phyloP scores from a whole-genome alignment of 2,329 filamentous ascomycete genomes.

The Cercospora janseana region DNA sequence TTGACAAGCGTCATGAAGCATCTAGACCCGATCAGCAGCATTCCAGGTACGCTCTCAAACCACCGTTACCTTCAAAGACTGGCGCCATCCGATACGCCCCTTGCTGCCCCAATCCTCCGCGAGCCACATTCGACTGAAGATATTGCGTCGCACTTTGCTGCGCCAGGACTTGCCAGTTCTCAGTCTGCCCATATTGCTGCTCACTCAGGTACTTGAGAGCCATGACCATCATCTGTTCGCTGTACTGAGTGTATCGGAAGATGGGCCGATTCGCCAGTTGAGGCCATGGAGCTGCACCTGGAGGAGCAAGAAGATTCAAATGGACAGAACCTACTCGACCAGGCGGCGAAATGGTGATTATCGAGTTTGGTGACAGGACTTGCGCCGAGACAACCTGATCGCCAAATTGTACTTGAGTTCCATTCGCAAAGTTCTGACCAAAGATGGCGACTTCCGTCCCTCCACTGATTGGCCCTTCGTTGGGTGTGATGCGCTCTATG shows the following conservation, averaged over 20 bases:
- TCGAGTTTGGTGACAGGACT: constrained; percentile 71
- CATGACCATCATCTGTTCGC: constrained; percentile 59
- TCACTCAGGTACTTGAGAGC: constrained; percentile 46
- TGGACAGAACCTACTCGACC: constrained; percentile 66
- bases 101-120: constrained; percentile 17
- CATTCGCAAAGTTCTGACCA: constrained; percentile 75
- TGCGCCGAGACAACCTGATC: constrained; percentile 67
- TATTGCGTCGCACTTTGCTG: constrained; percentile 31
- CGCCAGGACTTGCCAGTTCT: constrained; percentile 34
- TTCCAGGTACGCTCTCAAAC: constrained; percentile 16
- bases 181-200: constrained; percentile 36
- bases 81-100: constrained; percentile 21
- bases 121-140: constrained; percentile 23
- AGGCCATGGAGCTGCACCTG: constrained; percentile 41
- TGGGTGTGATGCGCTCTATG: constrained; percentile 61
- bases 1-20: constrained; percentile 40
- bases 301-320: constrained; percentile 57
- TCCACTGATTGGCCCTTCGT: constrained; percentile 75
- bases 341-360: constrained; percentile 76
- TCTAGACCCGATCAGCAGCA: constrained; percentile 57
- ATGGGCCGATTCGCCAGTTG: constrained; percentile 34
- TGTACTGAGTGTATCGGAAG: constrained; percentile 45
- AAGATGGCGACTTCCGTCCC: constrained; percentile 85
- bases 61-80: constrained; percentile 17
- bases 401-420: constrained; percentile 83